Conservation (phyloP, 1,284 basidiomycete genomes). For the Puccinia horiana region DNA sequence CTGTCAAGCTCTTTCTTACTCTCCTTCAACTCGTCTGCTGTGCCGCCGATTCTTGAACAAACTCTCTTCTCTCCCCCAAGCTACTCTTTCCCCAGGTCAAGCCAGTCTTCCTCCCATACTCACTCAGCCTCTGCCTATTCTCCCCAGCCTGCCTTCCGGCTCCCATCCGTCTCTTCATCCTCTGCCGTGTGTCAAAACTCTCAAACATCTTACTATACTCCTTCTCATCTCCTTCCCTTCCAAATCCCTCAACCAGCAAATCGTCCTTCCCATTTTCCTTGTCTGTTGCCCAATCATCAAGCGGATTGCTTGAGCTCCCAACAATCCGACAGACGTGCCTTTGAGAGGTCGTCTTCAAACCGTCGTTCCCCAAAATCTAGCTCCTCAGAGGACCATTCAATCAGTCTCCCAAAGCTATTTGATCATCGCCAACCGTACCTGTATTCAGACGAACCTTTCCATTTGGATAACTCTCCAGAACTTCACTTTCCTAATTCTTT, state of each 20-base stretch:
- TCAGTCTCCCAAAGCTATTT: slow-evolving; percentile 17
- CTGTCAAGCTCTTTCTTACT: slow-evolving; percentile 39
- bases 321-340: slow-evolving; percentile 18
- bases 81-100: slow-evolving; percentile 23
- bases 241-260: background rate
- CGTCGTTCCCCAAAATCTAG: no score
- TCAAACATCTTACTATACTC: background rate
- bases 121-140: background rate
- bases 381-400: background rate
- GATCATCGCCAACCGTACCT: slow-evolving; percentile 38
- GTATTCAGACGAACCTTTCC: slow-evolving; percentile 35
- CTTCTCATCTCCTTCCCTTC: background rate
- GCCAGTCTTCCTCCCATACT: slow-evolving; percentile 20
- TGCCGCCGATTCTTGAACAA: slow-evolving; percentile 40
- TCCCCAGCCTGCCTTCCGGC: background rate
- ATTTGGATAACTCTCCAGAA: slow-evolving; percentile 43
- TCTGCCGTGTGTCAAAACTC: background rate
- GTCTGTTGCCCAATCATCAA: background rate
- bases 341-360: background rate
- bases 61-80: slow-evolving; percentile 10
- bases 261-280: background rate
- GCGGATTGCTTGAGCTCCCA: background rate
- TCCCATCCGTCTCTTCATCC: background rate
- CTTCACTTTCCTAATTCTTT: slow-evolving; percentile 5
- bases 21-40: slow-evolving; percentile 37